These are phyloP conservation scores for Blastobotrys aristatus DNA, from an alignment of 1,139 yeast genomes.

Conservation along the genomic window DNA sequence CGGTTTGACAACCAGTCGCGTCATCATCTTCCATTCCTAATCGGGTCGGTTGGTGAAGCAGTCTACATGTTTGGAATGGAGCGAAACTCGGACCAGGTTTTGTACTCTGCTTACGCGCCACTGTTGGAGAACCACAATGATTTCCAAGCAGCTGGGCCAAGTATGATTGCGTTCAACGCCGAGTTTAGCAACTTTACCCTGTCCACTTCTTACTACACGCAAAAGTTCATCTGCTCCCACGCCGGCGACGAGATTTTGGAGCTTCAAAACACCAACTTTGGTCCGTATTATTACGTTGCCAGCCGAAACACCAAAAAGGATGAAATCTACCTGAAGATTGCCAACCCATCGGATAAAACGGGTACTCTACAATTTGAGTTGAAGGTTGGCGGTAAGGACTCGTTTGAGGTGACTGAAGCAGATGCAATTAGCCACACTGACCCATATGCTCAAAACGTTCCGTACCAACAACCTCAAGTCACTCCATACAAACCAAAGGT, in stretches of 20 bases:
- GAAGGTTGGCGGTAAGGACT: constrained; percentile 5
- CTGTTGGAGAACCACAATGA: neutral
- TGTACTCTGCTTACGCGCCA: neutral
- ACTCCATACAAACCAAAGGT: neutral
- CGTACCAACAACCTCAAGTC: neutral
- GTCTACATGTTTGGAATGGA: constrained; percentile 11
- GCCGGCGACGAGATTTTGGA: constrained; percentile 9
- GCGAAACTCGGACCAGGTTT: constrained; percentile 11
- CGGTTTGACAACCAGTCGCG: neutral
- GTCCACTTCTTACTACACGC: constrained; percentile 10
- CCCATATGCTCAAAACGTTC: constrained; percentile 5
- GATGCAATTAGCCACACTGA: neutral
- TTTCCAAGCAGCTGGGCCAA: constrained; percentile 2
- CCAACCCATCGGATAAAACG: constrained; percentile 6
- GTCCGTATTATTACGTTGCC: constrained; percentile 11
- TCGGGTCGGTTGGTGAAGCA: constrained; percentile 4
- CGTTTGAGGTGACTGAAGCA: constrained; percentile 2
- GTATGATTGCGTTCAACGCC: constrained; percentile 8
- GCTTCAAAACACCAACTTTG: constrained; percentile 7
- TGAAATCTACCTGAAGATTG: constrained; percentile 8
- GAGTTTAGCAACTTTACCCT: constrained; percentile 3
- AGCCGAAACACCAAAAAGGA: constrained; percentile 4
- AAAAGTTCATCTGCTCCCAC: constrained; percentile 4
- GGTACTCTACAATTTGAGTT: constrained; percentile 1
- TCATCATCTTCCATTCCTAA: neutral